Base-by-base conservation (phyloP, 495 filamentous ascomycete species). In the Penicillium canescens region DNA sequence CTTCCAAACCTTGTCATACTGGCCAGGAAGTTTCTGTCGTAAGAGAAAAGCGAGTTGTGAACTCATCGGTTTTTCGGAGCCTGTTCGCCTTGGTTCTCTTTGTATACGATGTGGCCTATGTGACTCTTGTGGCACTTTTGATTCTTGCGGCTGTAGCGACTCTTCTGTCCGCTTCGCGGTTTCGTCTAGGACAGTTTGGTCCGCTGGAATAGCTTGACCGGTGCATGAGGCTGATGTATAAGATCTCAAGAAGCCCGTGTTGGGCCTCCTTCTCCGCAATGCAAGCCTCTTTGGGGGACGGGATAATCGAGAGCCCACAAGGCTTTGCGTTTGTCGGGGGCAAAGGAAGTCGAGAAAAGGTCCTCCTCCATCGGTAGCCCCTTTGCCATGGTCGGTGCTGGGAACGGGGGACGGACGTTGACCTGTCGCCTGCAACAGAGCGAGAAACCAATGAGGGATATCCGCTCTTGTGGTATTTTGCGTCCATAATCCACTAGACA, bases 401-500 rank as follows among this genome's bases (percentile, higher is more conserved):
- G 51, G 46, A 48, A 54, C 40, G 46, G 50, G 52, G 40, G 64
- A 63, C 33, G 50, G 39, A 34, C 50, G 58, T 47, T 62, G 55
- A 42, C 46, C 48, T 10, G 67, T 50, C 6, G 59, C 44, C 39
- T 64, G 67, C 16, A 68, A 48, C 8, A 78, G 60, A 28, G 66
- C 61, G 28, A 75, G 55, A 60, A 70, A 72, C 74, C 77, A 81
- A 24, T 65, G 52, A 24, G 77, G 63, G 52, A 86, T 68, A 55
- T 91, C 83, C 55, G 84, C 65, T 34, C 81, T 73, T 54, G 75
- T 63, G 36, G 76, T 79, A 33, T 79, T 83, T 74, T 90, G 82
- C 44, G 82, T 78, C 82, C 86, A 90, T 52, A 91, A 87, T 46
- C 72, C 65, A 23, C 81, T 82, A 56, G 86, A 85, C 13, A 92